Evolutionary conservation across 495 filamentous ascomycete species (phyloP).

Genomic region (Parathielavia hyrcaniae): DNA sequence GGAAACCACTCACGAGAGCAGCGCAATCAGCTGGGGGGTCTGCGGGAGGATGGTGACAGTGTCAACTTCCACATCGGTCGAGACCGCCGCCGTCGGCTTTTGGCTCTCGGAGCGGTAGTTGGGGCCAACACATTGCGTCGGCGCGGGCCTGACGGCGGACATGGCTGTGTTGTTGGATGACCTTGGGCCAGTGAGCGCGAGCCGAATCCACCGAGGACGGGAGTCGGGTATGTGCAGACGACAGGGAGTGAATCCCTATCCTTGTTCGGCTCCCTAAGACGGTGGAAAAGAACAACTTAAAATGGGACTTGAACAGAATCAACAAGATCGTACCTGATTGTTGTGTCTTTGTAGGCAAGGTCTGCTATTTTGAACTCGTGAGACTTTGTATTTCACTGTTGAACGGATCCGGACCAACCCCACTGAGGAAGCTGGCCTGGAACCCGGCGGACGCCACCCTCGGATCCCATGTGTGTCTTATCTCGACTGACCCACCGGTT

Average conservation of each 20-base stretch:
- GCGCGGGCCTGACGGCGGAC: constrained; percentile 39
- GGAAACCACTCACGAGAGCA: constrained; percentile 75
- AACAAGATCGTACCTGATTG: not conserved
- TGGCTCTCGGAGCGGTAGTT: constrained; percentile 67
- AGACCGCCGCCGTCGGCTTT: constrained; percentile 87
- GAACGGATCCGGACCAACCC: not conserved
- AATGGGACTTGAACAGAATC: not conserved
- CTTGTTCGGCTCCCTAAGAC: not conserved
- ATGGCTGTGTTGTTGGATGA: constrained; percentile 8
- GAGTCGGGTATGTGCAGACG: not conserved
- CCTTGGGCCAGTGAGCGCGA: constrained; percentile 1
- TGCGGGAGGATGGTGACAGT: constrained; percentile 89
- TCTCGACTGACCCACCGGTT: not conserved
- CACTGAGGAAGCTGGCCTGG: not conserved
- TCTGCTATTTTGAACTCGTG: too few species aligned
- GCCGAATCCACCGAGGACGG: not conserved
- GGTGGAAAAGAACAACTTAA: too few species aligned
- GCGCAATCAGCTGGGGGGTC: constrained; percentile 92
- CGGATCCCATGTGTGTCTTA: not conserved
- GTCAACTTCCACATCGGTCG: constrained; percentile 68
- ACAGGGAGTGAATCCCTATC: not conserved
- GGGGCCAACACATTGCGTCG: constrained; percentile 69
- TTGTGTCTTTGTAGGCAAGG: not conserved
- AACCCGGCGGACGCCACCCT: not conserved
- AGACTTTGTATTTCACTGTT: not conserved